A percentile compares a stretch with the other conserved stretches of the same genome.
These are phyloP conservation scores for Ilex paraguariensis DNA, from an alignment of 305 asterid species.

Conservation along the genomic window DNA sequence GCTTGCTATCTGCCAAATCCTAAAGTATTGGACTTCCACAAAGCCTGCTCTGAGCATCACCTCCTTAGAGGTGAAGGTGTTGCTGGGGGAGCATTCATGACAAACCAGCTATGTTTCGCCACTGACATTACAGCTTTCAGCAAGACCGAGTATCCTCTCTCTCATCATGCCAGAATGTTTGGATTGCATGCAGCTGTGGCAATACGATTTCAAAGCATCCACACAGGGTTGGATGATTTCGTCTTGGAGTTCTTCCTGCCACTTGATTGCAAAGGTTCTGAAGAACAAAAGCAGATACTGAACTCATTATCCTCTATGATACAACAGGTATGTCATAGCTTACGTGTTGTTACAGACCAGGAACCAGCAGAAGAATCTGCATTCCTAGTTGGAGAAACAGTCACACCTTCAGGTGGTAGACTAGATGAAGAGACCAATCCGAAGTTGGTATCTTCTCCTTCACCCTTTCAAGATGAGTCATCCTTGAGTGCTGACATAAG, in stretches of 20 bases:
- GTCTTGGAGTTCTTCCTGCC: conserved; percentile 83
- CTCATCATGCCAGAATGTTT: conserved; percentile 21
- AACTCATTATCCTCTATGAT: conserved; percentile 57
- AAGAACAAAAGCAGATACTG: conserved; percentile 57
- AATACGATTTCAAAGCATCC: conserved; percentile 27
- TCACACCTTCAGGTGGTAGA: conserved; percentile 14
- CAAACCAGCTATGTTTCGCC: conserved; percentile 20
- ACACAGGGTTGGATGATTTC: conserved; percentile 58
- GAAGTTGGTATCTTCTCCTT: conserved; percentile 18
- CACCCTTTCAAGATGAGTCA: conserved; percentile 24
- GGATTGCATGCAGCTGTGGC: conserved; percentile 16
- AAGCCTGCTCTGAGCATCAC: conserved; percentile 43
- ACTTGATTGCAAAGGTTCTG: conserved; percentile 42
- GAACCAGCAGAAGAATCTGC: conserved; percentile 51
- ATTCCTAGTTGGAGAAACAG: conserved; percentile 12
- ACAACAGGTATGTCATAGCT: conserved; percentile 52
- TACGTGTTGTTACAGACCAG: conserved; percentile 55
- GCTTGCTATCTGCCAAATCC: conserved; percentile 67
- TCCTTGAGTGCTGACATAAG: conserved; percentile 44
- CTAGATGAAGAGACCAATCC: conserved; percentile 16
- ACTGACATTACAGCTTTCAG: conserved; percentile 16
- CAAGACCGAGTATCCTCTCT: conserved; percentile 19
- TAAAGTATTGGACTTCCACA: conserved; percentile 50
- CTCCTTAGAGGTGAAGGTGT: conserved; percentile 22
- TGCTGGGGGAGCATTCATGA: conserved; percentile 17